phyloP scores from a whole-genome alignment of 768 basidiomycete species.

The Mycena rebaudengoi region DNA sequence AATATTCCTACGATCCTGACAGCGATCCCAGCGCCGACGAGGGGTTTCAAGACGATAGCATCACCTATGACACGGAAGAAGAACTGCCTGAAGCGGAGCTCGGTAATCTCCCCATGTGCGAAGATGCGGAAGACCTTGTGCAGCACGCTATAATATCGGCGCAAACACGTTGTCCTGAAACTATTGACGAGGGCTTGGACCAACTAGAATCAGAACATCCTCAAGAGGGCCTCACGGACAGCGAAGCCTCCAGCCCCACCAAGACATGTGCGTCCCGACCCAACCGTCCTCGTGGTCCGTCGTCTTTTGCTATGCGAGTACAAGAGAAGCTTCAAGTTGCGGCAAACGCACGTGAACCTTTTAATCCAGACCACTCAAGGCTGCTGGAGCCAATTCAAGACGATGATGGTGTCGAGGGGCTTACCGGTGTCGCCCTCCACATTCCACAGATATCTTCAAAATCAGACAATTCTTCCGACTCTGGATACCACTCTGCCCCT shows the following conservation, averaged over 20 bases:
- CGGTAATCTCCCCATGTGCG: slow-evolving; percentile 37
- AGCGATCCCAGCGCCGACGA: slow-evolving; percentile 6
- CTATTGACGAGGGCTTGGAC: not conserved
- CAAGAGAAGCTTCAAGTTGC: slow-evolving; percentile 48
- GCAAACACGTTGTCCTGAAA: slow-evolving; percentile 27
- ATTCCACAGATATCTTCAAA: not conserved
- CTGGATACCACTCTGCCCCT: slow-evolving; percentile 15
- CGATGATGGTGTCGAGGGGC: not conserved
- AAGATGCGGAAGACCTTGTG: slow-evolving; percentile 47
- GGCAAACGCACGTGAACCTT: slow-evolving; percentile 1
- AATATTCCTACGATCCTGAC: not conserved
- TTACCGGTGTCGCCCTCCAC: not conserved
- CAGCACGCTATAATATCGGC: slow-evolving; percentile 42
- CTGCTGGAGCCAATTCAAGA: not conserved
- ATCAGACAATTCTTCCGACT: not conserved
- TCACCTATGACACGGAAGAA: not conserved
- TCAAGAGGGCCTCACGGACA: slow-evolving; percentile 7
- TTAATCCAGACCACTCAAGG: not conserved
- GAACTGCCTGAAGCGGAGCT: slow-evolving; percentile 11
- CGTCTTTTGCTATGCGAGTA: slow-evolving; percentile 54
- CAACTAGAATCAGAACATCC: not conserved
- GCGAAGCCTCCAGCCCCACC: not conserved
- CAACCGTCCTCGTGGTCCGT: slow-evolving; percentile 36
- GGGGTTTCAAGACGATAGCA: slow-evolving; percentile 1
- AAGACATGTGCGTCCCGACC: slow-evolving; percentile 25